phyloP scores from a whole-genome alignment of 305 asterid species.

The Fraxinus latifolia region DNA sequence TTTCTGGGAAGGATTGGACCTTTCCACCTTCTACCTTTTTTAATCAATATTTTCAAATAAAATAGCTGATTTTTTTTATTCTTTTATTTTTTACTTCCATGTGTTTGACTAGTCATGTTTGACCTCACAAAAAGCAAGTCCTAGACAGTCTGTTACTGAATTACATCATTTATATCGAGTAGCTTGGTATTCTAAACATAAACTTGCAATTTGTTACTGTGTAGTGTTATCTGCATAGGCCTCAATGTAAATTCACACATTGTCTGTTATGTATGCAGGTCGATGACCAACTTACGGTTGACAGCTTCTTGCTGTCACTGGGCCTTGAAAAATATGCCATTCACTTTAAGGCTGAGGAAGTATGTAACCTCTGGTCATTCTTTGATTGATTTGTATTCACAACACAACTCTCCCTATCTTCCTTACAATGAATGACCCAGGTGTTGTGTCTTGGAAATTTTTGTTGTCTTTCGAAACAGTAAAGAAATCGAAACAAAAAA shows the following conservation, averaged over 20 bases:
- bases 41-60: background rate
- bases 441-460: background rate
- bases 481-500: background rate
- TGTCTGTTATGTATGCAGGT: constrained; percentile 44
- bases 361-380: constrained; percentile 32
- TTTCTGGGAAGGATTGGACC: background rate
- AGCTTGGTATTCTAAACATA: background rate
- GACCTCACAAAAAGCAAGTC: background rate
- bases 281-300: constrained; percentile 67
- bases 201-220: background rate
- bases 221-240: constrained; percentile 5
- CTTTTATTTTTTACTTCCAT: background rate
- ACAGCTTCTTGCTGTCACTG: constrained; percentile 68
- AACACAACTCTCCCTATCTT: background rate
- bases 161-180: background rate
- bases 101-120: background rate
- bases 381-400: constrained; percentile 5
- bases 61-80: background rate
- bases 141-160: background rate
- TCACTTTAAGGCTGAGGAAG: constrained; percentile 88
- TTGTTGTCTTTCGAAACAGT: background rate
- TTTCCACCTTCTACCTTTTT: background rate
- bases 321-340: constrained; percentile 76
- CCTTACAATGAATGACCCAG: constrained; percentile 17
- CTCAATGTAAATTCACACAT: constrained; percentile 18